These are phyloP conservation scores for Neurospora tetraspora DNA, from an alignment of 495 filamentous ascomycete species.

Conservation along the genomic window DNA sequence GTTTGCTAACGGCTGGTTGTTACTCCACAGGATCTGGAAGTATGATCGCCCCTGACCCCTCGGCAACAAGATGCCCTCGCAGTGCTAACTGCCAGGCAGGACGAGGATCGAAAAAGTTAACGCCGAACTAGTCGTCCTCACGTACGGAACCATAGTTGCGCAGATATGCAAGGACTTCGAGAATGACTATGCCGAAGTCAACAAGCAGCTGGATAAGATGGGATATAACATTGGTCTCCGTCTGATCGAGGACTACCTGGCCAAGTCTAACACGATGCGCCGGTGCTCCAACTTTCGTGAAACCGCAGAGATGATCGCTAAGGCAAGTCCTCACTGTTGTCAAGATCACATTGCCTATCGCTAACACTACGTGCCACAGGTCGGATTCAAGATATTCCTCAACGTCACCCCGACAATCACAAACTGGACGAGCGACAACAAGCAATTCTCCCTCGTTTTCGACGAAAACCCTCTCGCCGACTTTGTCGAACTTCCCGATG, in stretches of 20 bases:
- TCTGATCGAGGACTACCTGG: conserved; percentile 94
- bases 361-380: conserved; percentile 36
- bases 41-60: conserved; percentile 39
- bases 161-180: conserved; percentile 95
- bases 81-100: conserved; percentile 24
- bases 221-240: conserved; percentile 96
- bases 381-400: conserved; percentile 98
- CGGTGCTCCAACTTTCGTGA: conserved; percentile 89
- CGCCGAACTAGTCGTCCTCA: conserved; percentile 91
- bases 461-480: conserved; percentile 96
- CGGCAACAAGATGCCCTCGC: background rate
- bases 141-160: conserved; percentile 94
- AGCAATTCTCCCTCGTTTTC: conserved; percentile 90
- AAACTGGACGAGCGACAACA: conserved; percentile 92
- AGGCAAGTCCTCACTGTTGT: conserved; percentile 42
- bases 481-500: conserved; percentile 94
- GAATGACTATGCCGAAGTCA: conserved; percentile 84
- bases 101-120: conserved; percentile 64
- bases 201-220: conserved; percentile 97
- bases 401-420: conserved; percentile 93
- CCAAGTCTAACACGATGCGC: conserved; percentile 74
- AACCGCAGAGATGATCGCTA: conserved; percentile 92
- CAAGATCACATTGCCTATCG: background rate
- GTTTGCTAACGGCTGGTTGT: background rate
- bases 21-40: conserved; percentile 79